Evolutionary conservation across 2,329 filamentous ascomycete species (phyloP), one percentile per base, ranked within the genome.

Genomic region (Nothophaeocryptopus gaeumannii): DNA sequence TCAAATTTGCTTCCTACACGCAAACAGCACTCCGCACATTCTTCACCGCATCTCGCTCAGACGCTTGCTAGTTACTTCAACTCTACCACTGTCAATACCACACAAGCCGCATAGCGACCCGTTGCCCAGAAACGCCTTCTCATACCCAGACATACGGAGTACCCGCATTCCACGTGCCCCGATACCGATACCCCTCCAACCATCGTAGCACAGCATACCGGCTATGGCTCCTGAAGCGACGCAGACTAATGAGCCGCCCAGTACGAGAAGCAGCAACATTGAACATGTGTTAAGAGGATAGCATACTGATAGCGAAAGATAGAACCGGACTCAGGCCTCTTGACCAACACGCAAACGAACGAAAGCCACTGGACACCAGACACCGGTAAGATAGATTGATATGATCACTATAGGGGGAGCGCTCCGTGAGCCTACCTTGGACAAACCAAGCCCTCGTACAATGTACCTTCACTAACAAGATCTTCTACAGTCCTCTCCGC

Each of bases 401-500:
- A 26, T 7, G 4, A 26, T 34, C 20, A 30, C n/a, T 8, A 26
- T 26, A 26, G 20, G 54, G 36, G 39, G 47, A 56, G 47, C 41
- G 45, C 56, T 47, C 48, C 31, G 54, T 55, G 51, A 52, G 52
- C 52, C 49, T 47, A 34, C 43, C 50, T 42, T 45, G 46, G 41
- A 45, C 20, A 11, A 45, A 10, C 30, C 16, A 33, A 30, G 33
- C 15, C n/a, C 5, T 14, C 33, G 4, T 14, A 9, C 16, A 20
- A 26, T 8, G 11, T 15, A 13, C 10, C 5, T 29, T 34, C 11
- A 42, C 55, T 58, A 15, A 53, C 34, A 11, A 13, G 20, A 8
- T 15, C 32, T 46, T 14, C n/a, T 13, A 26, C 41, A 80, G 88
- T 88, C 29, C 76, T 93, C 26, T 76, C 79, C 9, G 79, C 80